Evolutionary conservation across 352 stramenopile species (phyloP).

Genomic region (Saprolegnia diclina): DNA sequence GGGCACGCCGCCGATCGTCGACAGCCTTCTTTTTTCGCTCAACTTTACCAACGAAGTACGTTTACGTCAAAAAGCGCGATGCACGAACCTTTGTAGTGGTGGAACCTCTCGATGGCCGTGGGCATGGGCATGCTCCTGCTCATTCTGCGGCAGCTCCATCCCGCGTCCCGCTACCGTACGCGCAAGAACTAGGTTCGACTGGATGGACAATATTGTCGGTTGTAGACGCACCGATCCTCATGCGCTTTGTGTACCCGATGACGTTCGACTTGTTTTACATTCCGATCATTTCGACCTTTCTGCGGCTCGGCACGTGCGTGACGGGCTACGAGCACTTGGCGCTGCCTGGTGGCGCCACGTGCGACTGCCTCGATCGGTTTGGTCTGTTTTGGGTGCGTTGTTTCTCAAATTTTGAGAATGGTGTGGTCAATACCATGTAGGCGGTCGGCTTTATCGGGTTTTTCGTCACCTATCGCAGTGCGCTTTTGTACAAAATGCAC

Average conservation of each 20-base stretch:
- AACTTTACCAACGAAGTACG: conserved; percentile 14
- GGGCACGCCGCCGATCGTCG: neutral
- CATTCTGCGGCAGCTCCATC: neutral
- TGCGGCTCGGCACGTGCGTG: conserved; percentile 16
- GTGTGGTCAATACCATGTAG: neutral
- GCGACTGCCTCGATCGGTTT: conserved; percentile 20
- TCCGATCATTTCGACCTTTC: conserved; percentile 4
- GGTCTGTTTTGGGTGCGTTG: conserved; percentile 15
- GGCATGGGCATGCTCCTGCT: neutral
- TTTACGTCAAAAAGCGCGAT: neutral
- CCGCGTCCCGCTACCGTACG: neutral
- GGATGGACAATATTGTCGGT: neutral
- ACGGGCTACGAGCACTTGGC: conserved; percentile 17
- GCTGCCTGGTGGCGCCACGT: conserved; percentile 7
- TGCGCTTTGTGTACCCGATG: conserved; percentile 20
- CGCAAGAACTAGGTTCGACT: neutral
- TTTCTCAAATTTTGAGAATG: neutral
- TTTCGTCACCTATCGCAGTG: conserved; percentile 15
- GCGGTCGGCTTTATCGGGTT: conserved; percentile 21
- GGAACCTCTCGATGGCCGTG: neutral
- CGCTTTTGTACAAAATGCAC: conserved; percentile 26
- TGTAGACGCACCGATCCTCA: neutral
- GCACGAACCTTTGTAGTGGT: neutral
- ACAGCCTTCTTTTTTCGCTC: neutral
- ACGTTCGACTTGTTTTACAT: conserved; percentile 27